Conservation (phyloP, 73 alveolate genomes). For the Effrenium voratum region DNA sequence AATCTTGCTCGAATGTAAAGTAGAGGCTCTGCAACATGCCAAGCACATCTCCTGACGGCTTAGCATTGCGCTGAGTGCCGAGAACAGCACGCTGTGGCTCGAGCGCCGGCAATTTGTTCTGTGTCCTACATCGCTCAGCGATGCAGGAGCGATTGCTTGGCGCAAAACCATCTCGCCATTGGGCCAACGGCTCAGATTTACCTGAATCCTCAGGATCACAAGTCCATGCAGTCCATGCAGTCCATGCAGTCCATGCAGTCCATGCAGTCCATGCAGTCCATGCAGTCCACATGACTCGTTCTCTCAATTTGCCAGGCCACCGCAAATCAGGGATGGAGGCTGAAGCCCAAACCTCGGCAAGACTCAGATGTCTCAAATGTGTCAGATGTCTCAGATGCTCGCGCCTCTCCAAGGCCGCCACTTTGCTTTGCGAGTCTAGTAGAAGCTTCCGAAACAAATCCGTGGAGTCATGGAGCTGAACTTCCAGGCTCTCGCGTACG, state of each 20-base stretch:
- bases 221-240: background rate
- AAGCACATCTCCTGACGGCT: constrained; percentile 18
- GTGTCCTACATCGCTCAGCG: constrained; percentile 36
- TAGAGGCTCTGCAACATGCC: background rate
- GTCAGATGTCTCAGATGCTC: background rate
- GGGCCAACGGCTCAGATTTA: constrained; percentile 62
- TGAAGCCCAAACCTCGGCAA: background rate
- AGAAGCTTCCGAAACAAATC: background rate
- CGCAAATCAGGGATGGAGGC: constrained; percentile 34
- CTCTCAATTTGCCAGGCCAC: too few species aligned
- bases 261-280: background rate
- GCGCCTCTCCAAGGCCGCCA: background rate
- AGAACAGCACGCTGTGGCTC: background rate
- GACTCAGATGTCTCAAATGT: background rate
- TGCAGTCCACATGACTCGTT: too few species aligned
- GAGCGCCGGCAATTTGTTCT: background rate
- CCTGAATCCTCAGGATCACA: background rate
- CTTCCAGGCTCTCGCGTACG: constrained; percentile 18
- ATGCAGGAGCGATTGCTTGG: constrained; percentile 14
- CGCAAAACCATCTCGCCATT: background rate
- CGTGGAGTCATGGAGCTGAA: constrained; percentile 27
- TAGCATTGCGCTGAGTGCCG: background rate
- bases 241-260: too few species aligned
- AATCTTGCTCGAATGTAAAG: background rate
- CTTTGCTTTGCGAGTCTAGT: background rate